Conservation (phyloP, 2,329 filamentous ascomycete species). For the Fusarium xyrophilum region DNA sequence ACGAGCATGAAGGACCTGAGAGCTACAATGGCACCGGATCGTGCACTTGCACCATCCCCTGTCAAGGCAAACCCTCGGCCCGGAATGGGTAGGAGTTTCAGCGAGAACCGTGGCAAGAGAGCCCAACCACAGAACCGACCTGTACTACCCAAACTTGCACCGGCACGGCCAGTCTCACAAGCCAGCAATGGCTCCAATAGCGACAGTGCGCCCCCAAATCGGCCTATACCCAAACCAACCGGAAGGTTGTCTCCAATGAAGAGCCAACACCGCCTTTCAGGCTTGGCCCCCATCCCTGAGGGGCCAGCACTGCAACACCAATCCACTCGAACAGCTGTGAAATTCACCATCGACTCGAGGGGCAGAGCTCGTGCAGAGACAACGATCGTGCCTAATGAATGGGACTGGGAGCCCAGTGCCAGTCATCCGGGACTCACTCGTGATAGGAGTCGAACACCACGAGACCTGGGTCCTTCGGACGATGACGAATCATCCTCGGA, state of each 20-base stretch:
- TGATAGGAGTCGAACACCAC: slow-evolving; percentile 40
- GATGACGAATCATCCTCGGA: slow-evolving; percentile 66
- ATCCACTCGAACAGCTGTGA: slow-evolving; percentile 62
- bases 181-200: slow-evolving; percentile 43
- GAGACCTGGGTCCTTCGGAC: slow-evolving; percentile 57
- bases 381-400: slow-evolving; percentile 51
- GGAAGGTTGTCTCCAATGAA: slow-evolving; percentile 63
- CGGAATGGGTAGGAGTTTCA: slow-evolving; percentile 61
- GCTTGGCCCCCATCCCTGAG: slow-evolving; percentile 66
- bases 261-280: slow-evolving; percentile 56
- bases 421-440: slow-evolving; percentile 43
- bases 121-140: slow-evolving; percentile 45
- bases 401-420: slow-evolving; percentile 37
- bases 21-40: slow-evolving; percentile 52
- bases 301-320: slow-evolving; percentile 48
- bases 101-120: slow-evolving; percentile 60
- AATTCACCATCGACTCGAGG: slow-evolving; percentile 68
- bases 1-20: slow-evolving; percentile 54
- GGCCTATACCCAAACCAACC: slow-evolving; percentile 50
- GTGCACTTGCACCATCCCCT: slow-evolving; percentile 56
- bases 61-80: slow-evolving; percentile 57
- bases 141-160: slow-evolving; percentile 56
- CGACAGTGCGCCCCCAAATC: slow-evolving; percentile 39
- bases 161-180: slow-evolving; percentile 50
- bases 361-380: slow-evolving; percentile 65